Percentiles rank a stretch among this genome's conserved stretches.
Evolutionary conservation across 1,284 basidiomycete species (phyloP).

Genomic region (Marasmius tenuissimus): DNA sequence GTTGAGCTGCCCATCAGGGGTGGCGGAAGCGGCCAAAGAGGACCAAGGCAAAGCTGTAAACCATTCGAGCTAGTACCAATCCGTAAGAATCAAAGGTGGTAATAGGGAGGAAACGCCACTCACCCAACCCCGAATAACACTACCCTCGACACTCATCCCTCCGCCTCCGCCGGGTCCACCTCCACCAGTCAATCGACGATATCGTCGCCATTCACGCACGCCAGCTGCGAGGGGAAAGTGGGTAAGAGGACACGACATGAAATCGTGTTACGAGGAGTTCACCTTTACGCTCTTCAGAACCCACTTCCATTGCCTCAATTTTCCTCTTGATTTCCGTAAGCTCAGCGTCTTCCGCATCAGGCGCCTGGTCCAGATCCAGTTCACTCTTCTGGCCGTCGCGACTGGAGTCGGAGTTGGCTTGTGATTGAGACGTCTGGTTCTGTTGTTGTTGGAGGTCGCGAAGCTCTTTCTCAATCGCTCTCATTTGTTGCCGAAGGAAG

Average conservation of each 20-base stretch:
- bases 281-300: slow-evolving; percentile 70
- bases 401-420: slow-evolving; percentile 10
- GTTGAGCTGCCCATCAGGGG: slow-evolving; percentile 24
- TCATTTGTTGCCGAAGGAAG: slow-evolving; percentile 84
- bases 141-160: slow-evolving; percentile 65
- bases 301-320: slow-evolving; percentile 77
- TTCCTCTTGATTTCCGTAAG: slow-evolving; percentile 77
- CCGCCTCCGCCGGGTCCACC: slow-evolving; percentile 8
- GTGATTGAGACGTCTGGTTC: slow-evolving; percentile 24
- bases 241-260: not conserved
- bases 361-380: slow-evolving; percentile 61
- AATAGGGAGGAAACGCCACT: slow-evolving; percentile 24
- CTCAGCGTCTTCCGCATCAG: slow-evolving; percentile 75
- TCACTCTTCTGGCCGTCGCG: slow-evolving; percentile 13
- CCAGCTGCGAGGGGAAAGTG: slow-evolving; percentile 44
- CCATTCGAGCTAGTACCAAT: slow-evolving; percentile 72
- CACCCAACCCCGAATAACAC: slow-evolving; percentile 77
- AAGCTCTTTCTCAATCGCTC: slow-evolving; percentile 87
- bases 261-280: not conserved
- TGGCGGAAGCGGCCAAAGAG: slow-evolving; percentile 25
- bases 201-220: slow-evolving; percentile 78
- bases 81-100: slow-evolving; percentile 22
- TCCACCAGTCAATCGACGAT: slow-evolving; percentile 63
- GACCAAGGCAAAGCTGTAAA: slow-evolving; percentile 77
- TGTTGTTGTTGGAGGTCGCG: slow-evolving; percentile 53